Evolutionary conservation across 2,329 filamentous ascomycete genomes (phyloP).

Genomic region (Plenodomus biglobosus): DNA sequence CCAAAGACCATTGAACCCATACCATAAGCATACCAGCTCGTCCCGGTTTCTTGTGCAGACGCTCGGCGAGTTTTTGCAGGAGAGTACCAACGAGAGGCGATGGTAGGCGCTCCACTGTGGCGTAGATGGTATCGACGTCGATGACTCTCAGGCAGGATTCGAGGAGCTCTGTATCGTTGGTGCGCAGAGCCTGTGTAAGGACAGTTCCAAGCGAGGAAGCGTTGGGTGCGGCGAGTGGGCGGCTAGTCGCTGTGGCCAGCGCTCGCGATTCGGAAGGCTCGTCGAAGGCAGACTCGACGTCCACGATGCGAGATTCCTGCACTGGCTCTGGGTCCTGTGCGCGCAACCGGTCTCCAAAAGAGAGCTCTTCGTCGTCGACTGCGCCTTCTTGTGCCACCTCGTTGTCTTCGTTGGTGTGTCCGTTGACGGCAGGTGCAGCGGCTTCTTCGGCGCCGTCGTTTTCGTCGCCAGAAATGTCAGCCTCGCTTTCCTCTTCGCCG

Average conservation of each 20-base stretch:
- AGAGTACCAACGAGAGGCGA: conserved; percentile 78
- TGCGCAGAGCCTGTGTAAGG: conserved; percentile 89
- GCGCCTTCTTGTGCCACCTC: conserved; percentile 41
- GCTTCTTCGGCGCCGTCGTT: conserved; percentile 28
- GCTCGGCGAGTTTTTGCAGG: conserved; percentile 80
- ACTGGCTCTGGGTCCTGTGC: conserved; percentile 53
- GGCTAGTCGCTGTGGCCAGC: conserved; percentile 47
- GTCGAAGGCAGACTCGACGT: conserved; percentile 64
- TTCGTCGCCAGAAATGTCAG: conserved; percentile 33
- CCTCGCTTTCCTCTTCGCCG: conserved; percentile 46
- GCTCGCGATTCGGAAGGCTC: conserved; percentile 50
- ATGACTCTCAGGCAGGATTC: conserved; percentile 87
- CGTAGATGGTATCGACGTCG: conserved; percentile 74
- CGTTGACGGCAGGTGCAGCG: conserved; percentile 23
- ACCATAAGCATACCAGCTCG: conserved; percentile 87
- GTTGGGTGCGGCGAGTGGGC: conserved; percentile 62
- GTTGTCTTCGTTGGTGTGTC: conserved; percentile 34
- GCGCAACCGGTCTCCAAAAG: conserved; percentile 84
- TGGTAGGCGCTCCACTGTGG: conserved; percentile 87
- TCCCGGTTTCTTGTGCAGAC: conserved; percentile 83
- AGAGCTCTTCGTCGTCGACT: conserved; percentile 59
- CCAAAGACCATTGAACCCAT: conserved; percentile 94
- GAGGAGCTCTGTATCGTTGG: conserved; percentile 84
- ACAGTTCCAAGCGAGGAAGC: conserved; percentile 86
- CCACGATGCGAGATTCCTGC: conserved; percentile 58